Conservation (phyloP, 371 early-diverging fungal genomes). For the Apophysomyces variabilis region DNA sequence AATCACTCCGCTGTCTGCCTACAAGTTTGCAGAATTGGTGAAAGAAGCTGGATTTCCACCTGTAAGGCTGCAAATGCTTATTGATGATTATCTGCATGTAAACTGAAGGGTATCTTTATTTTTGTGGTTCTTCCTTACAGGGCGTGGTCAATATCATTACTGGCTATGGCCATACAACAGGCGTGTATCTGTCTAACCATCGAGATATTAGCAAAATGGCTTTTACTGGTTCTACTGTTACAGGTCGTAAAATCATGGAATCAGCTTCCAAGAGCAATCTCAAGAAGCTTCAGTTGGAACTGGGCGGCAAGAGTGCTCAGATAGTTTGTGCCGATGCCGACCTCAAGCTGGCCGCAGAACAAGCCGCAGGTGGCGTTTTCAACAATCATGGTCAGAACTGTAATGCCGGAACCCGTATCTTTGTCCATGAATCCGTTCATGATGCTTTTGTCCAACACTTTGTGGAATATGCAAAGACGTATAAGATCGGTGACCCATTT, state of each 20-base stretch:
- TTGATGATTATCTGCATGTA: neutral
- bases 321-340: slow-evolving; percentile 89
- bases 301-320: slow-evolving; percentile 91
- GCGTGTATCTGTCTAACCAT: slow-evolving; percentile 33
- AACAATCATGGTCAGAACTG: slow-evolving; percentile 90
- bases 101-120: neutral
- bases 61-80: slow-evolving; percentile 27
- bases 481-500: slow-evolving; percentile 67
- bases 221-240: slow-evolving; percentile 73
- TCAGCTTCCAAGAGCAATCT: slow-evolving; percentile 70
- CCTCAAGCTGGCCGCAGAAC: slow-evolving; percentile 75
- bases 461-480: slow-evolving; percentile 61
- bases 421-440: slow-evolving; percentile 82
- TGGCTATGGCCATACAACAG: slow-evolving; percentile 49
- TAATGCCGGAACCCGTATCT: slow-evolving; percentile 85
- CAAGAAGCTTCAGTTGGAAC: slow-evolving; percentile 82
- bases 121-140: slow-evolving; percentile 6
- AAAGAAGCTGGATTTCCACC: slow-evolving; percentile 54
- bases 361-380: slow-evolving; percentile 73
- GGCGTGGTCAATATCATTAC: slow-evolving; percentile 81
- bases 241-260: slow-evolving; percentile 75
- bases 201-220: slow-evolving; percentile 45
- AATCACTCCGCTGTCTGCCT: slow-evolving; percentile 58
- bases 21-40: slow-evolving; percentile 50
- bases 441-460: slow-evolving; percentile 71